Base-by-base conservation (phyloP, 371 early-diverging fungal species). In the Mucor mucedo region DNA sequence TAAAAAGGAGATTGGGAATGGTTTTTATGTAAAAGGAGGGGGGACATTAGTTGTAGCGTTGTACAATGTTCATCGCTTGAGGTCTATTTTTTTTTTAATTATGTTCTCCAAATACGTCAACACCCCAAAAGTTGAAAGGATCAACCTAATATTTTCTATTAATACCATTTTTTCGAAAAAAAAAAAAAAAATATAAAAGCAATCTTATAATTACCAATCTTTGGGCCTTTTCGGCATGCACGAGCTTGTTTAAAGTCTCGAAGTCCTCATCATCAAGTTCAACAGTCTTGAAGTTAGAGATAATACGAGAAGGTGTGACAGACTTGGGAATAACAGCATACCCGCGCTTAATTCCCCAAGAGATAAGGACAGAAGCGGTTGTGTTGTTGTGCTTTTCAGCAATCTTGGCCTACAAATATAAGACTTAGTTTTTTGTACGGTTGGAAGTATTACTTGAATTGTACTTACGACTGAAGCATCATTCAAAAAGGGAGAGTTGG, bases 321-420 rank as follows among this genome's bases (percentile, higher is more conserved):
- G 84, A 83, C 67, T 88, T 88, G 54, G 88, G 87, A 58, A 88
- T 84, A 11, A 84, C 85, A 27, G 78, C 75, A 61, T 79, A 72
- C n/a, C 86, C 85, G 48, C 91, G 87, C 58, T 89, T 79, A 39
- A 91, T 62, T 30, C 83, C 86, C 94, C 95, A 96, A 48, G 87
- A 84, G 32, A 96, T 69, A 7, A 90, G 70, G 21, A 93, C 84
- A 70, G 93, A 92, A 14, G 89, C 89, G 40, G 89, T 80, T 11
- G 88, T 71, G 63, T 83, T 87, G 56, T 84, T 79, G 75, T 92
- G 82, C 66, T 88, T 89, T 66, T 87, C 68, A 28, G 93, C 91
- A 41, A 92, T 84, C 60, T 86, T 63, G 58, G 54, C 40, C 56
- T 63, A 52, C 39, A 68, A 28, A 21, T 71, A 47, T 8, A 21